Percentiles rank a stretch among this genome's conserved stretches.
phyloP scores from a whole-genome alignment of 2,329 filamentous ascomycete genomes.

The Aspergillus pseudoviridinutans region DNA sequence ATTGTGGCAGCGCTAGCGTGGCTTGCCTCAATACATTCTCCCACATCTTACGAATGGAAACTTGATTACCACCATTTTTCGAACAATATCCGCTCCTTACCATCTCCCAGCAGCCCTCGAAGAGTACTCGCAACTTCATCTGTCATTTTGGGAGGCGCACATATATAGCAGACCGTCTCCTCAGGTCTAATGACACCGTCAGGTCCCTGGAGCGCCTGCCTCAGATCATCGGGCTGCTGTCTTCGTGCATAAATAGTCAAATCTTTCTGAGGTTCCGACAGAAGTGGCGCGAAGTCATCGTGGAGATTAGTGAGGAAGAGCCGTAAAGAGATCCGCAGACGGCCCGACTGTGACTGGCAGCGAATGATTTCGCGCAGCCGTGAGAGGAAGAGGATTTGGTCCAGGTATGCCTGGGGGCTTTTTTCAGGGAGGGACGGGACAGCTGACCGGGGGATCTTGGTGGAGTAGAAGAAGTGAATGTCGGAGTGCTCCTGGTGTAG shows the following conservation, averaged over 20 bases:
- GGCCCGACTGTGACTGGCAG: slow-evolving; percentile 22
- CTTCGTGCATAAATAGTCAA: slow-evolving; percentile 28
- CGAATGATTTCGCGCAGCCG: slow-evolving; percentile 40
- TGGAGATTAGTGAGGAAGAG: slow-evolving; percentile 31
- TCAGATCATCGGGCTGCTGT: slow-evolving; percentile 36
- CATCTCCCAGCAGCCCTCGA: slow-evolving; percentile 39
- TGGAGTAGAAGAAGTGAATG: slow-evolving; percentile 63
- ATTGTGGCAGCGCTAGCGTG: too few species aligned
- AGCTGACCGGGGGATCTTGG: slow-evolving; percentile 35
- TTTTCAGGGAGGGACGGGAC: background rate
- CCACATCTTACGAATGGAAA: background rate
- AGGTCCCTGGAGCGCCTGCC: slow-evolving; percentile 26
- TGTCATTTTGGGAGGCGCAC: slow-evolving; percentile 66
- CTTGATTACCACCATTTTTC: slow-evolving; percentile 61
- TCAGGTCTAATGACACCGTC: slow-evolving; percentile 23
- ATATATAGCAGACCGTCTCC: slow-evolving; percentile 59
- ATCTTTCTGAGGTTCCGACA: slow-evolving; percentile 17
- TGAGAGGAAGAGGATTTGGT: slow-evolving; percentile 46
- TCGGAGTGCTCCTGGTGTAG: slow-evolving; percentile 30
- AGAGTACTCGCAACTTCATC: slow-evolving; percentile 56
- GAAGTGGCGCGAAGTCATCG: slow-evolving; percentile 4
- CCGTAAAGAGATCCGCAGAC: slow-evolving; percentile 29
- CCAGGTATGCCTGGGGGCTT: slow-evolving; percentile 13
- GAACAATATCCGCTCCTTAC: slow-evolving; percentile 48
- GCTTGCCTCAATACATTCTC: too few species aligned